Evolutionary conservation across 805 yeast species (phyloP).

Genomic region (Pichia scutulata): DNA sequence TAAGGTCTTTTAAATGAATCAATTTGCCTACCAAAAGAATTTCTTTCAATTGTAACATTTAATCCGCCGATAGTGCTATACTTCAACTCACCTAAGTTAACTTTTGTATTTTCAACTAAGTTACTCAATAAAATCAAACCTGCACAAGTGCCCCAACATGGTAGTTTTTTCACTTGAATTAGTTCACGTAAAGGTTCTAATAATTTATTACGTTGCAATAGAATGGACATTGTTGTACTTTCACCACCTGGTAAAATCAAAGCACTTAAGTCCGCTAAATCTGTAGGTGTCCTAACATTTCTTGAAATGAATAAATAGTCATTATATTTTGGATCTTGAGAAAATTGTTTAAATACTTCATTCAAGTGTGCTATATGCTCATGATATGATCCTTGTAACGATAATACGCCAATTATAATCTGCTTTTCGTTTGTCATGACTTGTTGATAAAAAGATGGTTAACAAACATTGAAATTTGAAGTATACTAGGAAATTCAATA

Average conservation of each 20-base stretch:
- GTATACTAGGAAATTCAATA: not conserved
- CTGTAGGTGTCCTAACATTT: constrained; percentile 46
- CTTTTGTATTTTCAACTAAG: constrained; percentile 43
- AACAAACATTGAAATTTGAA: not conserved
- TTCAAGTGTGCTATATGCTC: constrained; percentile 55
- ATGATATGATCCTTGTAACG: constrained; percentile 71
- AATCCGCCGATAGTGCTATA: constrained; percentile 55
- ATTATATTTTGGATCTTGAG: constrained; percentile 19
- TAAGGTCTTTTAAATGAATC: constrained; percentile 46
- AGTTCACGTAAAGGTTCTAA: constrained; percentile 45
- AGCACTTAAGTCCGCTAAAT: constrained; percentile 45
- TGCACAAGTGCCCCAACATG: constrained; percentile 85
- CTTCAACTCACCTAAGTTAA: constrained; percentile 25
- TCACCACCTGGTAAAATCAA: constrained; percentile 67
- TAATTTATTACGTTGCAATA: constrained; percentile 58
- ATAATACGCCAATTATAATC: constrained; percentile 54
- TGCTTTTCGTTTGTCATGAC: not conserved
- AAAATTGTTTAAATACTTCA: constrained; percentile 27
- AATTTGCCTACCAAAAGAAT: constrained; percentile 73
- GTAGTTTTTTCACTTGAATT: constrained; percentile 39
- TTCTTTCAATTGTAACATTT: constrained; percentile 55
- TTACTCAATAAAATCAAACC: constrained; percentile 64
- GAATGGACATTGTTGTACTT: constrained; percentile 59
- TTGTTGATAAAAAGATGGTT: not conserved
- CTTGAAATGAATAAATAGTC: constrained; percentile 28